These are phyloP conservation scores for Ophiocytium majus DNA, from an alignment of 352 stramenopile genomes.

Conservation along the genomic window DNA sequence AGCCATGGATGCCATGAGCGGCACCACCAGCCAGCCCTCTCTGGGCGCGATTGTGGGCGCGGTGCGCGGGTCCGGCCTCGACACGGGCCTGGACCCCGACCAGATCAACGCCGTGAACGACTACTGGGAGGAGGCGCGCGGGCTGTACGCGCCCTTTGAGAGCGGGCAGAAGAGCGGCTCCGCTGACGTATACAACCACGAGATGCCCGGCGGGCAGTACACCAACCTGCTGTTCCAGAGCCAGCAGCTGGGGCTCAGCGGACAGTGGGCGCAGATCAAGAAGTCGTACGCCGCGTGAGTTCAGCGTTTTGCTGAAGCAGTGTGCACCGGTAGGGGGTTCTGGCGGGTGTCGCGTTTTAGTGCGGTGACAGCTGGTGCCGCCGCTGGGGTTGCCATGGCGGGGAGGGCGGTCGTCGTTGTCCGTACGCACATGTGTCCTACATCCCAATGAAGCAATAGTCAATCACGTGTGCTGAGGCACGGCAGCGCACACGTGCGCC, in stretches of 20 bases:
- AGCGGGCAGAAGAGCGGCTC: constrained; percentile 92
- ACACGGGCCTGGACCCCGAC: constrained; percentile 83
- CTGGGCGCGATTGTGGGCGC: constrained; percentile 90
- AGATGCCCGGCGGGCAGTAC: constrained; percentile 92
- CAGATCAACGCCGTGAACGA: constrained; percentile 86
- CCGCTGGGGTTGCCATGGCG: too few relatives aligned
- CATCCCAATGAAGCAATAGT: too few relatives aligned
- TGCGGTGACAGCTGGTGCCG: too few relatives aligned
- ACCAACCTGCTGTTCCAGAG: constrained; percentile 98
- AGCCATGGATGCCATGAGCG: constrained; percentile 91
- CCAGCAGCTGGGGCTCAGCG: constrained; percentile 86
- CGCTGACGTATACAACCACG: constrained; percentile 94
- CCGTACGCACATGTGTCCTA: too few relatives aligned
- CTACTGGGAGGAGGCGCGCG: constrained; percentile 94
- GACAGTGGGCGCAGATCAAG: constrained; percentile 94
- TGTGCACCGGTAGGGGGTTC: too few relatives aligned
- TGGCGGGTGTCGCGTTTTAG: too few relatives aligned
- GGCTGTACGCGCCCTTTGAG: constrained; percentile 95
- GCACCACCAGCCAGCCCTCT: constrained; percentile 91
- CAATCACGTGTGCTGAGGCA: too few relatives aligned
- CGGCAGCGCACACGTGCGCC: too few relatives aligned
- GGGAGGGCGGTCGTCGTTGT: too few relatives aligned
- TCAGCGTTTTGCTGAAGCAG: too few relatives aligned
- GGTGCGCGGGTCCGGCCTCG: constrained; percentile 69
- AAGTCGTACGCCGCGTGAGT: constrained; percentile 79